Conservation (phyloP, 108 stramenopile species). For the Chaetoceros tenuissimus region DNA sequence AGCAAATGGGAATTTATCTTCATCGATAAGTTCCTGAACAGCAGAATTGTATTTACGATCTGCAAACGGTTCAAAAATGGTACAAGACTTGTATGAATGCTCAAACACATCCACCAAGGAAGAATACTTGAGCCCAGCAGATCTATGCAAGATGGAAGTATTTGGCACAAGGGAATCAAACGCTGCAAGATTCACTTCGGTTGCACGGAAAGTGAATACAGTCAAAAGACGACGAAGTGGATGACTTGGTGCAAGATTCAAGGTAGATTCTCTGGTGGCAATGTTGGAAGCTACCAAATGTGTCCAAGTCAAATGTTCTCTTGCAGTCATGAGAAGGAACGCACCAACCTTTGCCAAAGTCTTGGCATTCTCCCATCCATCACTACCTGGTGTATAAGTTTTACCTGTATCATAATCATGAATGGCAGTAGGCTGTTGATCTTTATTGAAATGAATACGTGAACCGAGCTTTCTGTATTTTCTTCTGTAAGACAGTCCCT, state of each 20-base stretch:
- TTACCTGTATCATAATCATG: slow-evolving; percentile 6
- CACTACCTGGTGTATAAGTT: slow-evolving; percentile 1
- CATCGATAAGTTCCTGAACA: slow-evolving; percentile 4
- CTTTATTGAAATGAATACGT: slow-evolving; percentile 4
- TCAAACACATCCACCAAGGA: slow-evolving; percentile 5
- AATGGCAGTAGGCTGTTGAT: slow-evolving; percentile 8
- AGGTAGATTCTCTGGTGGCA: slow-evolving; percentile 3
- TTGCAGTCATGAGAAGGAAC: slow-evolving; percentile 1
- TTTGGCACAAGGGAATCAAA: background rate
- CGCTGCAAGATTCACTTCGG: background rate
- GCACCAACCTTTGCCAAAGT: background rate
- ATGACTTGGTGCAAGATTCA: background rate
- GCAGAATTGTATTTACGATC: slow-evolving; percentile 3
- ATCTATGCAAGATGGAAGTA: background rate
- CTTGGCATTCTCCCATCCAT: slow-evolving; percentile 10
- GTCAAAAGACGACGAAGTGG: background rate
- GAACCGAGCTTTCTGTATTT: slow-evolving; percentile 1
- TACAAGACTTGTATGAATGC: background rate
- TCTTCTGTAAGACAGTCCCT: background rate
- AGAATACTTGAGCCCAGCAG: background rate
- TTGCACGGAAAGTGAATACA: background rate
- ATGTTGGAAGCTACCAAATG: slow-evolving; percentile 7
- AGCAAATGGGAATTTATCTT: slow-evolving; percentile 6
- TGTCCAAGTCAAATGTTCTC: slow-evolving; percentile 12
- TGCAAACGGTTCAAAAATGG: slow-evolving; percentile 6